Base-by-base conservation (phyloP, 2,329 filamentous ascomycete genomes). In the Sporothrix mexicana region DNA sequence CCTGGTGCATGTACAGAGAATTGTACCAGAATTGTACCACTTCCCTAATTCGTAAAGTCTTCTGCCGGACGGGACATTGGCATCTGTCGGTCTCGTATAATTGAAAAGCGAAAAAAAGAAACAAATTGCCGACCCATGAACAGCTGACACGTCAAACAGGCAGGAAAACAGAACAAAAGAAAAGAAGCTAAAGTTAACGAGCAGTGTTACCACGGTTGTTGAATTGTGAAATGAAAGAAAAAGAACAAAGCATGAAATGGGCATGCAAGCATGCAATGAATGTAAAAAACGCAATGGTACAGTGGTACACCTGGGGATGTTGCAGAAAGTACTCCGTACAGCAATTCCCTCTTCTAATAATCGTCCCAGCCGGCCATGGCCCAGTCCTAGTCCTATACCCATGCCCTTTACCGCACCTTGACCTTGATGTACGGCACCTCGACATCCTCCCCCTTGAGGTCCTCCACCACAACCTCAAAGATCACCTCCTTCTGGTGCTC, bases 381-480 rank as follows among this genome's bases (percentile, higher is more conserved):
- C 17, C 5, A 6, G 23, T 30, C 30, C 30, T 30, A 30, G 30
- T 30, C 30, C 30, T 30, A 30, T 3, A 30, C 30, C 30, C 30
- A 5, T 30, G 30, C 23, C 43, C 13, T 62, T 49, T 74, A 83
- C 76, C 83, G 79, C 76, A 94, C 84, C 85, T 91, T 95, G 76
- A 97, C 90, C 90, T 95, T 97, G 79, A 98, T 93, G 81, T 97
- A 98, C 3, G 96, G 96, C 77, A 98, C 92, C 83, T 99, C 96
- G 1, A 98, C 95, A 81, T 99, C 96, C 83, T 98, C 94, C 75
- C 93, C 95, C 3, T 90, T 91, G 79, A 89, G 85, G 79, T 98
- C 96, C 80, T 98, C 95, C 0, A 92, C 93, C 7, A 96, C 97
- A 76, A 98, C 92, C 85, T 98, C 96, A 79, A 98, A 97, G 78